A percentile compares a stretch with the other conserved stretches of the same genome.
Evolutionary conservation across 73 alveolate species (phyloP).

Genomic region (Uronychia setigera): DNA sequence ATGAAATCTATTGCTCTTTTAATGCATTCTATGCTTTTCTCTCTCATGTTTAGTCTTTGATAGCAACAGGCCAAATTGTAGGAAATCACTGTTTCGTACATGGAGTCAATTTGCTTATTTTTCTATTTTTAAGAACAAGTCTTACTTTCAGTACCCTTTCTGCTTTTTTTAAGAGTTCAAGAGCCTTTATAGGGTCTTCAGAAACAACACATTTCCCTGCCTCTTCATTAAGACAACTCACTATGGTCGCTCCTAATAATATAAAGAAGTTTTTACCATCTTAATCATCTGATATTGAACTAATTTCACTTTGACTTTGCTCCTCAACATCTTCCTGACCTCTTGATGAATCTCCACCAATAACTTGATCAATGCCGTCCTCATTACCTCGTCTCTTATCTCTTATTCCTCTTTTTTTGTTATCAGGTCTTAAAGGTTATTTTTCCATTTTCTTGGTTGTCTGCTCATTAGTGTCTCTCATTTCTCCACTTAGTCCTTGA

Average conservation of each 20-base stretch:
- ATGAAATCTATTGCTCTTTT: constrained; percentile 67
- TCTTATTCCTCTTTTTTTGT: background rate
- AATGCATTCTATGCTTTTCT: constrained; percentile 75
- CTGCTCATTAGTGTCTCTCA: background rate
- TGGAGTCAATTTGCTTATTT: constrained; percentile 24
- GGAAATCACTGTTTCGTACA: constrained; percentile 32
- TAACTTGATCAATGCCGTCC: background rate
- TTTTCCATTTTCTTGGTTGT: background rate
- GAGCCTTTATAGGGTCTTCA: background rate
- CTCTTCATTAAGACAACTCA: background rate
- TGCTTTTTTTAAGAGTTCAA: background rate
- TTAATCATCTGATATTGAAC: too few relatives aligned
- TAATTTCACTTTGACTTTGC: too few relatives aligned
- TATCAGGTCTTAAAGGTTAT: background rate
- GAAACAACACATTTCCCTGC: background rate
- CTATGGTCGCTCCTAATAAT: background rate
- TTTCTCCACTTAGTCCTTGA: background rate
- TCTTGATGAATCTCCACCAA: background rate
- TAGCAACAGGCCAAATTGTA: constrained; percentile 85
- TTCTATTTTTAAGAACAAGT: background rate
- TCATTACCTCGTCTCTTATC: background rate
- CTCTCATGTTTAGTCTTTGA: constrained; percentile 76
- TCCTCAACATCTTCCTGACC: too few relatives aligned
- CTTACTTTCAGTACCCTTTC: background rate
- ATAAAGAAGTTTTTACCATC: background rate